phyloP scores from a whole-genome alignment of 1,284 basidiomycete genomes.

The Serendipita sp. region DNA sequence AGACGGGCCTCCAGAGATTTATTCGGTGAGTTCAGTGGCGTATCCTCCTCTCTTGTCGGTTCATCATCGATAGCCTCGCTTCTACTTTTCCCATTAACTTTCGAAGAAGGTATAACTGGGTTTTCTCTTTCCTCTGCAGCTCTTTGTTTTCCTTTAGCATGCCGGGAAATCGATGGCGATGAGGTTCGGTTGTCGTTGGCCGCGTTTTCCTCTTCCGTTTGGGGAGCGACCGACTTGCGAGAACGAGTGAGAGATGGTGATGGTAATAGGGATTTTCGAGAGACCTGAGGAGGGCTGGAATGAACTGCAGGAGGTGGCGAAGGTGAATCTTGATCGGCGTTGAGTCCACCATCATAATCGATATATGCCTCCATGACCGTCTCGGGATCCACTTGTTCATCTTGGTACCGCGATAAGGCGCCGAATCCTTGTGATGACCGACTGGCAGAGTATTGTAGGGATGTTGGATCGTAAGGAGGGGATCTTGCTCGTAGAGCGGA shows the following conservation, averaged over 20 bases:
- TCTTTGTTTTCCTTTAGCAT: neutral
- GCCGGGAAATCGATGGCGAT: neutral
- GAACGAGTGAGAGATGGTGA: neutral
- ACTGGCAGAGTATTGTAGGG: neutral
- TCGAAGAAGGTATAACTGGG: neutral
- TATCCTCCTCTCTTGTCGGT: neutral
- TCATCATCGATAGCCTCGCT: neutral
- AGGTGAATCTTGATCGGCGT: neutral
- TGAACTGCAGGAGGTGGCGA: neutral
- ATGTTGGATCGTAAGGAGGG: neutral
- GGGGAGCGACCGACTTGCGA: neutral
- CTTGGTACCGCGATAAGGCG: neutral
- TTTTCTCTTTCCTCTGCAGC: neutral
- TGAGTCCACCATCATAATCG: neutral
- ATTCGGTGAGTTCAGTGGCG: neutral
- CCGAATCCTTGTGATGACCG: neutral
- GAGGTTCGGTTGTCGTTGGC: neutral
- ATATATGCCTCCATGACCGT: constrained; percentile 1
- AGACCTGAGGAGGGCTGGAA: constrained; percentile 1
- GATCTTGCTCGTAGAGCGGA: neutral
- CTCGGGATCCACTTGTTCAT: neutral
- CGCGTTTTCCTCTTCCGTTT: neutral
- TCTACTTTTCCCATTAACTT: neutral
- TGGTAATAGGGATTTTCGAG: neutral
- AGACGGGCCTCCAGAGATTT: neutral